Base-by-base conservation (phyloP, 768 basidiomycete genomes). In the Phlegmacium glaucopus region DNA sequence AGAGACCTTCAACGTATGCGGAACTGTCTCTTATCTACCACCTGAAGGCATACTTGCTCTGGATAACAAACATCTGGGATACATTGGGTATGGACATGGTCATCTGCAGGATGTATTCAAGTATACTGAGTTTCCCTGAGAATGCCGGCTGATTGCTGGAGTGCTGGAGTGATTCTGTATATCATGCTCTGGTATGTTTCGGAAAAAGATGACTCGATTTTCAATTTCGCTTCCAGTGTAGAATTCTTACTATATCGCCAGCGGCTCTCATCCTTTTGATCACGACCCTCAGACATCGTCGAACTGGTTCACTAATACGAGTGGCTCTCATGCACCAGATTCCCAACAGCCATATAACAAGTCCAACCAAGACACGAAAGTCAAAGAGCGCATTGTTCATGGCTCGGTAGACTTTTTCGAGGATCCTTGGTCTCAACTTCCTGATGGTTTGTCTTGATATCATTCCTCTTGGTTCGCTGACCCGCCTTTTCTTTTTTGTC, bases 71-170 rank as follows among this genome's bases (percentile, higher is more conserved):
- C 73, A 87, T 48, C 64, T 87, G 36, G 81, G 85, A 42, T 90
- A 90, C 54, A 65, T 74, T 25, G 78, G 78, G 78, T 76, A 57
- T 30, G 22, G 22, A 22, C 5, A 22, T 22, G 22, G 5, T 22
- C 22, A 22, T 22, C 22, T 22, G 22, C 22, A 22, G 22, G 22
- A 22, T 22, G 22, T 22, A 5, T 22, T 22, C 22, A 22, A 22
- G 22, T 22, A 22, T 22, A 22, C 22, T 22, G 22, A 22, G 22
- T 22, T 22, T 22, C 34, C 34, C 17, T 17, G 65, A 88, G 88
- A 15, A 85, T 91, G 84, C 87, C 89, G n/a, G 78, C 89, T 3
- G 90, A 93, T 63, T 92, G 90, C 57, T 93, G 90, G 90, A 90
- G 90, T 55, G 79, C 85, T 10, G 90, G 90, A 5, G 78, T 91